Percentiles rank a stretch among this genome's conserved stretches.
Conservation (phyloP, 495 filamentous ascomycete genomes). For the Trichocladium uniseriatum region DNA sequence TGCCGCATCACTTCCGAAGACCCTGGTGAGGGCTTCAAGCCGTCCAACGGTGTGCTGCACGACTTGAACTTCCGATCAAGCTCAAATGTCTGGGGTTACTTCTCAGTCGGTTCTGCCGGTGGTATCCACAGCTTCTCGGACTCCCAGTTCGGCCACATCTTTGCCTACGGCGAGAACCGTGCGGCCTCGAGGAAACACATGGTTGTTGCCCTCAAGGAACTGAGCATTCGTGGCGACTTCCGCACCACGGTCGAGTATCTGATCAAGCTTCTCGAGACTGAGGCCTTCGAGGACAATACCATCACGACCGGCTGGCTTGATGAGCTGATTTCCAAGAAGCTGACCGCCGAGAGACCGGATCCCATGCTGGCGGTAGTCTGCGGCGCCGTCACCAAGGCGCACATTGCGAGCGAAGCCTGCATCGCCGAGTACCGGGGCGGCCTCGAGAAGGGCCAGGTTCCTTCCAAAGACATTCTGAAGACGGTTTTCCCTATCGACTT, state of each 20-base stretch:
- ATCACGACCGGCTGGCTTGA: slow-evolving; percentile 99
- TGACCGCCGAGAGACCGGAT: slow-evolving; percentile 94
- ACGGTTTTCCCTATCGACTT: slow-evolving; percentile 98
- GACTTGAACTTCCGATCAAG: slow-evolving; percentile 98
- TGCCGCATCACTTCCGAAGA: slow-evolving; percentile 99
- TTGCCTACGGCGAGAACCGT: slow-evolving; percentile 96
- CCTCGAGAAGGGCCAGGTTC: slow-evolving; percentile 96
- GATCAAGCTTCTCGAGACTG: slow-evolving; percentile 96
- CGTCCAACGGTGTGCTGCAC: slow-evolving; percentile 96
- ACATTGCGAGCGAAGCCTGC: slow-evolving; percentile 81
- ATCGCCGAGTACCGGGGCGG: slow-evolving; percentile 77
- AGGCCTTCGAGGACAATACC: slow-evolving; percentile 97
- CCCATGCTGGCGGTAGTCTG: slow-evolving; percentile 83
- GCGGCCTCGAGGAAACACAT: slow-evolving; percentile 97
- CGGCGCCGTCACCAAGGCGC: slow-evolving; percentile 90
- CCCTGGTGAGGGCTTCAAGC: slow-evolving; percentile 98
- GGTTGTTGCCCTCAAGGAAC: slow-evolving; percentile 96
- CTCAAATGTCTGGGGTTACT: slow-evolving; percentile 99
- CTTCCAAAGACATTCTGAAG: slow-evolving; percentile 90
- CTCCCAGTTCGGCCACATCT: slow-evolving; percentile 98
- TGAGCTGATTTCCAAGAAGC: slow-evolving; percentile 93
- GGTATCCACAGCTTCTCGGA: slow-evolving; percentile 99
- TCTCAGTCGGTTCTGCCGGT: slow-evolving; percentile 92
- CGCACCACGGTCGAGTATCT: slow-evolving; percentile 97
- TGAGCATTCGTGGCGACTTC: slow-evolving; percentile 99